Base-by-base conservation (phyloP, 139 green algal genomes). In the Trebouxia sp. region DNA sequence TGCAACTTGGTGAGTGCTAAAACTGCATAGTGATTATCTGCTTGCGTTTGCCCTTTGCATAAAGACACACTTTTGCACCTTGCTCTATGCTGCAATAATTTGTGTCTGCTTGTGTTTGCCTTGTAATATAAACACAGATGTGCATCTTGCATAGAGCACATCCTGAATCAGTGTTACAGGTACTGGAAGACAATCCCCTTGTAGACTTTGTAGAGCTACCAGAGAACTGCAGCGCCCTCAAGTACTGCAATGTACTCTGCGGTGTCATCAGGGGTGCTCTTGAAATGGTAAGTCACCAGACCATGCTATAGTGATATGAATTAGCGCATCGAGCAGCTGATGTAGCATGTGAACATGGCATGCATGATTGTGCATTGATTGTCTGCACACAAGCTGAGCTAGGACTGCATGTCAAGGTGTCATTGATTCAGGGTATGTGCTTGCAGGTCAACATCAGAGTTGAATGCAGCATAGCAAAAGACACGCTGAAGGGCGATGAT, bases 151-250 rank as follows among this genome's bases (percentile, higher is more conserved):
- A 17, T 17, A 58, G 17, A 58, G 48, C 15, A 26, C n/a, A 14
- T 53, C 14, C 47, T 53, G 47, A 53, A 26, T 79, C 24, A 42
- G 24, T 80, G 51, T 6, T 66, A 47, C 88, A 95, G 91, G 76
- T 97, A 11, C 78, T 98, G 65, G 91, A 94, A 6, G 95, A 98
- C 75, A 98, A 98, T 86, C 95, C 93, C 5, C 85, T 99, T 50
- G 92, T 93, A 30, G 95, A 98, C 80, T 98, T 98, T 90, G 96
- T 98, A 39, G 95, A 99, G 90, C 91, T 99, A 26, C 96, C 96
- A 22, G 92, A 96, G 39, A 65, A n/a, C 17, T 84, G 80, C 70
- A 65, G 39, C n/a, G 82, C 85, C 1, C 90, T 99, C 14, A 85
- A 81, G 20, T 99, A 98, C 84, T 96, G 89, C 83, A 96, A 97